phyloP scores from a whole-genome alignment of 2,329 filamentous ascomycete species.

The Tetracladium maxilliforme region DNA sequence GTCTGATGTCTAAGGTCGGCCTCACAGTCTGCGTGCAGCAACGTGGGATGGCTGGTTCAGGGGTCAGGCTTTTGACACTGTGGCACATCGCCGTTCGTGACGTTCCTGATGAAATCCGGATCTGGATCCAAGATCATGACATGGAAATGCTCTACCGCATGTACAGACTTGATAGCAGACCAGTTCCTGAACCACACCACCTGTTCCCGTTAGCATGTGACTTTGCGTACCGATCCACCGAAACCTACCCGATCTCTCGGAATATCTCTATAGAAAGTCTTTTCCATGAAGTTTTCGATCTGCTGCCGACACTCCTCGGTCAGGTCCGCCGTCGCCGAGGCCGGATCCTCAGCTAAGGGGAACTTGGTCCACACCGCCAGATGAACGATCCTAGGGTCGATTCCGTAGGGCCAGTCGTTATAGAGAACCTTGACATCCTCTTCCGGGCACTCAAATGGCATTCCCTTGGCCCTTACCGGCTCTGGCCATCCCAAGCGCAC shows the following conservation, averaged over 20 bases:
- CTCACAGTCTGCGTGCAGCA: too few species aligned
- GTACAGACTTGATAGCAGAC: constrained; percentile 69
- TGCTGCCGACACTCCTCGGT: constrained; percentile 44
- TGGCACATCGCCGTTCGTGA: constrained; percentile 64
- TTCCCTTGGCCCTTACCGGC: constrained; percentile 19
- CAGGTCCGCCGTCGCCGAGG: constrained; percentile 44
- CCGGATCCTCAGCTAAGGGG: constrained; percentile 51
- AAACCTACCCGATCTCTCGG: constrained; percentile 35
- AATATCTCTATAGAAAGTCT: constrained; percentile 44
- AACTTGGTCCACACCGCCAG: constrained; percentile 93
- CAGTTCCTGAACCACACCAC: constrained; percentile 86
- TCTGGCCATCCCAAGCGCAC: constrained; percentile 55
- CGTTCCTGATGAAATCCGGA: constrained; percentile 46
- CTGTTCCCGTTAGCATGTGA: constrained; percentile 13
- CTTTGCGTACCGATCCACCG: not conserved
- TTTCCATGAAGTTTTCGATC: constrained; percentile 58
- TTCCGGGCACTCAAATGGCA: constrained; percentile 24
- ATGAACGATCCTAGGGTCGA: constrained; percentile 66
- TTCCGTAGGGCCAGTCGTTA: constrained; percentile 92
- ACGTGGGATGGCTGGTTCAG: too few species aligned
- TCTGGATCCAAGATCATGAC: constrained; percentile 78
- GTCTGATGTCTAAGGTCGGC: too few species aligned
- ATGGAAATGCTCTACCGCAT: constrained; percentile 86
- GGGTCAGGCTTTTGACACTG: constrained; percentile 39
- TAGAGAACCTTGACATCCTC: constrained; percentile 59